Percentiles rank a stretch among this genome's conserved stretches.
Evolutionary conservation across 208 protist genomes (phyloP).

Genomic region (Crithidia expoeki): DNA sequence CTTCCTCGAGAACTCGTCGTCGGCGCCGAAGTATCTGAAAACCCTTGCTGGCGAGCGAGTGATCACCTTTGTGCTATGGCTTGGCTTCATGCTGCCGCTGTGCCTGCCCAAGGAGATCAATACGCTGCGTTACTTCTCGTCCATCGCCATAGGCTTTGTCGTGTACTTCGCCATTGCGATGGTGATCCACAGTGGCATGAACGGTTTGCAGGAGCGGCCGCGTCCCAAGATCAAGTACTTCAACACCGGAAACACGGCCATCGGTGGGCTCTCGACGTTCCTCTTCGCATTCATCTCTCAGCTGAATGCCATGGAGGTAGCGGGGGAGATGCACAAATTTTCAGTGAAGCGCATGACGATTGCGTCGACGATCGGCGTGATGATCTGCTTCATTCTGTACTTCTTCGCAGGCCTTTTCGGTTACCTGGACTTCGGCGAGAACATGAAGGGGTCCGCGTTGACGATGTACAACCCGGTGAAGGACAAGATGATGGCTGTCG

Average conservation of each 20-base stretch:
- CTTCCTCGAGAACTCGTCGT: constrained; percentile 42
- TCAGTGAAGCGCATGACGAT: constrained; percentile 48
- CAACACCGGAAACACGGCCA: constrained; percentile 51
- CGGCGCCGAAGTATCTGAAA: constrained; percentile 33
- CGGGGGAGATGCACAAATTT: constrained; percentile 66
- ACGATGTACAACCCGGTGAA: constrained; percentile 63
- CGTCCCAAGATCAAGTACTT: constrained; percentile 50
- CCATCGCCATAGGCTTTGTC: constrained; percentile 61
- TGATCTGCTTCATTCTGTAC: constrained; percentile 69
- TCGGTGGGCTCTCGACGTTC: constrained; percentile 65
- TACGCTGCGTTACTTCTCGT: constrained; percentile 76
- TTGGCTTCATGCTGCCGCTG: constrained; percentile 73
- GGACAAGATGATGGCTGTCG: constrained; percentile 54
- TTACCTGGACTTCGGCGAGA: constrained; percentile 68
- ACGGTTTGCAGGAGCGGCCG: constrained; percentile 41
- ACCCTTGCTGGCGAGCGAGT: constrained; percentile 44
- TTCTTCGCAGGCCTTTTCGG: constrained; percentile 60
- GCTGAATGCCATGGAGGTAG: constrained; percentile 62
- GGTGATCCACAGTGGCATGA: constrained; percentile 51
- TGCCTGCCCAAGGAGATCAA: constrained; percentile 84
- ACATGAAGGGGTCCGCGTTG: constrained; percentile 50
- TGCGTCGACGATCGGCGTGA: constrained; percentile 41
- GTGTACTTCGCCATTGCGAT: constrained; percentile 76
- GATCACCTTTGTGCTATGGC: constrained; percentile 62
- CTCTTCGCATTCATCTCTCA: constrained; percentile 76